A percentile compares a stretch with the other conserved stretches of the same genome.
phyloP scores from a whole-genome alignment of 768 basidiomycete species.

The Suillus weaverae region DNA sequence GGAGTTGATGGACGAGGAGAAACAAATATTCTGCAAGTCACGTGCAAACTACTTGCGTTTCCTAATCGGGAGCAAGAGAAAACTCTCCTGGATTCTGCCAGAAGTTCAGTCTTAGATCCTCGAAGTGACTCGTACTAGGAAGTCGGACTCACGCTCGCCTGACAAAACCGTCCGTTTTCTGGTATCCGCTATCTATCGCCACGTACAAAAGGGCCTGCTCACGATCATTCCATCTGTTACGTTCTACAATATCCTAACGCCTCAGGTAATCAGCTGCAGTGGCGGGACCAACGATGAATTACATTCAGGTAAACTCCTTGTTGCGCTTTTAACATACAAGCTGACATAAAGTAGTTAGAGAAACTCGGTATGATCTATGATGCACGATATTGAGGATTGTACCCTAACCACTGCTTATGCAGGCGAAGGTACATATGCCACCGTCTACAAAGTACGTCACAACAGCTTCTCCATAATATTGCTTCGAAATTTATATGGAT shows the following conservation, averaged over 20 bases:
- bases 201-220: not conserved
- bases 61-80: not conserved
- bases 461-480: not conserved
- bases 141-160: slow-evolving; percentile 1
- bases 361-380: slow-evolving; percentile 62
- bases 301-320: slow-evolving; percentile 49
- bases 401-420: slow-evolving; percentile 1
- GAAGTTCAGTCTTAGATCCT: not conserved
- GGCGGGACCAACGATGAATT: slow-evolving; percentile 43
- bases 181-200: not conserved
- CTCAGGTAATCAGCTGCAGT: not conserved
- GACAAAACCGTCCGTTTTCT: not conserved
- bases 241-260: not conserved
- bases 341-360: slow-evolving; percentile 61
- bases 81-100: not conserved
- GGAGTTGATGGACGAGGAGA: slow-evolving; percentile 6
- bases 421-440: slow-evolving; percentile 95
- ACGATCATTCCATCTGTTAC: not conserved
- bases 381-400: not conserved
- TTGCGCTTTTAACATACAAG: not conserved
- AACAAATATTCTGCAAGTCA: slow-evolving; percentile 14
- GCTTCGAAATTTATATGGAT: slow-evolving; percentile 6
- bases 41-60: slow-evolving; percentile 4
- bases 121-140: not conserved
- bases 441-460: slow-evolving; percentile 85